Conservation (phyloP, 163 green algal genomes). For the Chloromonas sp. region DNA sequence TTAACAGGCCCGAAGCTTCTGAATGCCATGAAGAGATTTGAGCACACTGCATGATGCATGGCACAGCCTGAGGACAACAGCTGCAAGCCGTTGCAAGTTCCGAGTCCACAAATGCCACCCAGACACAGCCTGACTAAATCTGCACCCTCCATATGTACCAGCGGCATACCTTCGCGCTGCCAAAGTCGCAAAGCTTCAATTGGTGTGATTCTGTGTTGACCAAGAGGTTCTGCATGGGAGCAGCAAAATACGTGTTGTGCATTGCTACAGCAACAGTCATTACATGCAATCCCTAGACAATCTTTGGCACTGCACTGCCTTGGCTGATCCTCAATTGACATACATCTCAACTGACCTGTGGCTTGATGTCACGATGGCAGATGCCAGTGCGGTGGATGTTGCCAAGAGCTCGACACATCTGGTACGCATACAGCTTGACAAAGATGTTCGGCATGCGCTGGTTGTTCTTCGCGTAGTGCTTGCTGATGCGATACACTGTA, state of each 20-base stretch:
- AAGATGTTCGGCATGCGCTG: slow-evolving; percentile 90
- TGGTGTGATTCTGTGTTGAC: slow-evolving; percentile 88
- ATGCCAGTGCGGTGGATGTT: slow-evolving; percentile 90
- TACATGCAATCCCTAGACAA: background rate
- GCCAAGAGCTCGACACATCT: slow-evolving; percentile 90
- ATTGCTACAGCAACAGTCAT: background rate
- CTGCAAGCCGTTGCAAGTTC: no score
- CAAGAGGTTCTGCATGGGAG: slow-evolving; percentile 77
- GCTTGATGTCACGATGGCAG: slow-evolving; percentile 99
- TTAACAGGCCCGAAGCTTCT: no score
- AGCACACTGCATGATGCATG: no score
- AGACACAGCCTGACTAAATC: no score
- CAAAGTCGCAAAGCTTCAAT: slow-evolving; percentile 99
- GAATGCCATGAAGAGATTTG: no score
- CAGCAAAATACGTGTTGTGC: background rate
- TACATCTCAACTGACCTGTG: slow-evolving; percentile 42
- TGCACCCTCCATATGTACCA: background rate
- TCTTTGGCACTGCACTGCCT: background rate
- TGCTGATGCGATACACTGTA: slow-evolving; percentile 95
- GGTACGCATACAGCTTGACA: slow-evolving; percentile 97
- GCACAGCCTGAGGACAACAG: no score
- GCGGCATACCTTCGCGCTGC: slow-evolving; percentile 77
- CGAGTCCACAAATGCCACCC: no score
- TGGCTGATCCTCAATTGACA: background rate
- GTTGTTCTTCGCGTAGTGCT: slow-evolving; percentile 91